Evolutionary conservation across 2,329 filamentous ascomycete genomes (phyloP), one percentile per base, ranked within the genome.

Genomic region (Exophiala bonariae): DNA sequence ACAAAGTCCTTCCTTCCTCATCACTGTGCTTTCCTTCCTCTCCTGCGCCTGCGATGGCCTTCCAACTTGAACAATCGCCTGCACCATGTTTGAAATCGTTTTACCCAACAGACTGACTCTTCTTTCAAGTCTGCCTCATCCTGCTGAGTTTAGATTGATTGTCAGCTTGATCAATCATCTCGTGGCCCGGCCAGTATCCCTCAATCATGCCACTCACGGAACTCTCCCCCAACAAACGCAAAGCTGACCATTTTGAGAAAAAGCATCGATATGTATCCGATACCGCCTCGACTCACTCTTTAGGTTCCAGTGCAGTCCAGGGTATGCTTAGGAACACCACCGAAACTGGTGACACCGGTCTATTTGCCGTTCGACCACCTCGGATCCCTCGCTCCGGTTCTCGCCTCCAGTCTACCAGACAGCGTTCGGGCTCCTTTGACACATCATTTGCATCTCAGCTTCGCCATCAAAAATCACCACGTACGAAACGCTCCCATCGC

Each of bases 271-370:
- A 41, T 30, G 22, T 39, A 20, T 35, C 38, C 30, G 19, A 33
- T 3, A 32, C 38, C 6, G 22, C 40, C 14, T 50, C 47, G 20
- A 41, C 34, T 18, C 26, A 23, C 31, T 56, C 48, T 17, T 41
- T 53, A 14, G 45, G 47, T 31, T 77, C 79, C 0, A 78, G 75
- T 4, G 77, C 77, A 2, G 66, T 83, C n/a, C 76, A 82, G 56
- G 77, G 79, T 61, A 83, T 85, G 81, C 69, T 85, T 49, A 84
- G 79, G 66, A 84, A 77, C 3, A 83, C 79, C 1, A 84, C 81
- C 1, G 82, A 85, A 59, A 82, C 80, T 7, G 81, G 81, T n/a
- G 80, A 85, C 55, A 81, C 82, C 55, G 80, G 80, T 3, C 65
- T 78, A 40, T 83, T 83, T 61, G 80, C 77, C 41, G 79, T 81